Conservation (phyloP, 306 rosid species). For the Hylodesmum podocarpum region DNA sequence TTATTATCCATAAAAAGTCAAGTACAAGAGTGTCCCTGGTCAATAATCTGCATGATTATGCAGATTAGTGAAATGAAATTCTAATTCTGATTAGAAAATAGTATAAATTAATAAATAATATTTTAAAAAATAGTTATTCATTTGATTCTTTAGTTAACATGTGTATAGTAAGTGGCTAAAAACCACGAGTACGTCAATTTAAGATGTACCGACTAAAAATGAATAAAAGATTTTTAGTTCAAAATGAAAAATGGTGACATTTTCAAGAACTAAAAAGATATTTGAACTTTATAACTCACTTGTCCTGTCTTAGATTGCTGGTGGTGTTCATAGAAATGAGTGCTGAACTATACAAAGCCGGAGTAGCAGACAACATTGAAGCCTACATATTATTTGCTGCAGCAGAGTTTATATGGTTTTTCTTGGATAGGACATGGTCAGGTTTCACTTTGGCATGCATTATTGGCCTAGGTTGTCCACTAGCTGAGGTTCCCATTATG, state of each 20-base stretch:
- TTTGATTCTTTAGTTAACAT: background rate
- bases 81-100: too few relatives aligned
- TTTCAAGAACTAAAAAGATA: background rate
- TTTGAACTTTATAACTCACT: background rate
- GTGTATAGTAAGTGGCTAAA: background rate
- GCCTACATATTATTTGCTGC: constrained; percentile 71
- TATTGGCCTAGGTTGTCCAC: constrained; percentile 53
- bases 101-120: too few relatives aligned
- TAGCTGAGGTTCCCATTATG: constrained; percentile 50
- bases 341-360: constrained; percentile 84
- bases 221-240: background rate
- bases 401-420: constrained; percentile 80
- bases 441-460: constrained; percentile 76
- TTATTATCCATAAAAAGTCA: too few relatives aligned
- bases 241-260: background rate
- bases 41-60: too few relatives aligned
- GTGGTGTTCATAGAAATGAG: constrained; percentile 70
- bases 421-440: constrained; percentile 61
- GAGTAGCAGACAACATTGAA: constrained; percentile 63
- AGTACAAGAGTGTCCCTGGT: too few relatives aligned
- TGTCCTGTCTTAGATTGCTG: constrained; percentile 50
- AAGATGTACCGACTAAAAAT: background rate
- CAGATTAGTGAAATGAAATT: too few relatives aligned
- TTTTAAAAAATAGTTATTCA: background rate
- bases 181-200: background rate